phyloP scores from a whole-genome alignment of 768 basidiomycete genomes.

The Russula vinacea region DNA sequence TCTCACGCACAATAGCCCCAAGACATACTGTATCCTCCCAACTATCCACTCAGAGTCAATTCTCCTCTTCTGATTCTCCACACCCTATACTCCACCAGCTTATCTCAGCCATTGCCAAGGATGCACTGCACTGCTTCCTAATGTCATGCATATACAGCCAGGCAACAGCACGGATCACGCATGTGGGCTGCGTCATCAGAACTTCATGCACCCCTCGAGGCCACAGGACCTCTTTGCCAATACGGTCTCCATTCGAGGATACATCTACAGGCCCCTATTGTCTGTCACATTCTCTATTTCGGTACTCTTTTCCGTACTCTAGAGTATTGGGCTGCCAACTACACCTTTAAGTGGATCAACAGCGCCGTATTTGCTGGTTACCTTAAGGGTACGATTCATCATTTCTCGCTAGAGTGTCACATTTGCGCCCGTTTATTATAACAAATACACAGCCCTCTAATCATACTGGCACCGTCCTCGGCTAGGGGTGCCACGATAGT shows the following conservation, averaged over 20 bases:
- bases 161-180: constrained; percentile 10
- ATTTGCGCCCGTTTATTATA: not conserved
- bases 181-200: not conserved
- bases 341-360: not conserved
- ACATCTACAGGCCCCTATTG: too few species aligned
- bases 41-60: not conserved
- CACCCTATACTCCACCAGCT: not conserved
- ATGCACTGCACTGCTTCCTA: not conserved
- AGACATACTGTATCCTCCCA: too few species aligned
- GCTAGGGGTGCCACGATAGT: too few species aligned
- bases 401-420: not conserved
- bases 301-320: not conserved
- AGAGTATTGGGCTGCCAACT: not conserved
- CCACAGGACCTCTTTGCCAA: not conserved
- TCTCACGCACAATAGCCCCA: too few species aligned
- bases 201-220: not conserved
- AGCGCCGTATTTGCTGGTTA: not conserved
- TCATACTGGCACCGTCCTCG: not conserved
- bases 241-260: not conserved
- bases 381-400: not conserved
- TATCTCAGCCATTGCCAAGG: not conserved
- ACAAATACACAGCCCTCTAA: constrained; percentile 2
- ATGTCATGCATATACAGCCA: not conserved
- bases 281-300: not conserved
- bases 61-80: not conserved